These are phyloP conservation scores for Rhodomyrtus psidioides DNA, from an alignment of 441 rosid genomes.

Conservation along the genomic window DNA sequence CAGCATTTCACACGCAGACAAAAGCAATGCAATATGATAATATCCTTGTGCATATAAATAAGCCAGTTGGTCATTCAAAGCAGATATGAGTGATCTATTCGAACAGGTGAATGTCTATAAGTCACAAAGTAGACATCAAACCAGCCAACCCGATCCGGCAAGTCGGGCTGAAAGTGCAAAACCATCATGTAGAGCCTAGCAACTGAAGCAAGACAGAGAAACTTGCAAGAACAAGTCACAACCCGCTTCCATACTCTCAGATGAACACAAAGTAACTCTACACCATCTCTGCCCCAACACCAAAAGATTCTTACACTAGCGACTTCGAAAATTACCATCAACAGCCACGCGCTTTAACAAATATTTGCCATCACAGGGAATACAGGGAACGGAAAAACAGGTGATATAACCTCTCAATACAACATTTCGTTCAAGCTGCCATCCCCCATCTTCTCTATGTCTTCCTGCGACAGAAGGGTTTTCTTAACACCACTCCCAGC, in stretches of 20 bases:
- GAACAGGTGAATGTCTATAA: not conserved
- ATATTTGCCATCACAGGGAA: not conserved
- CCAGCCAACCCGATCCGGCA: not conserved
- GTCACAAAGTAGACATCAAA: not conserved
- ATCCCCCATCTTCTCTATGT: constrained; percentile 74
- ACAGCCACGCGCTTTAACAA: not conserved
- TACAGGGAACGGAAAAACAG: not conserved
- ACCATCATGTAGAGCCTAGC: not conserved
- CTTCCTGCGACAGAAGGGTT: constrained; percentile 80
- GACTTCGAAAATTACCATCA: not conserved
- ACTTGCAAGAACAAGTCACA: not conserved
- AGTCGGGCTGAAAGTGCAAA: not conserved
- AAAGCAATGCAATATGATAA: not conserved
- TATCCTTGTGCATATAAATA: not conserved
- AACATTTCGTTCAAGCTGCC: constrained; percentile 43
- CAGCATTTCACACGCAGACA: not conserved
- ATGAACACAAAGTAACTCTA: not conserved
- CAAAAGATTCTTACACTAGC: not conserved
- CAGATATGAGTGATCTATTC: not conserved
- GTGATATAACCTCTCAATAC: constrained; percentile 14
- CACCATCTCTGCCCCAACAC: not conserved
- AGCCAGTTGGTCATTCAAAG: not conserved
- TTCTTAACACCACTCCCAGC: constrained; percentile 45
- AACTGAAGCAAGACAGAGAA: not conserved
- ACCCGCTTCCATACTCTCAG: not conserved